Percentiles rank a stretch among this genome's conserved stretches.
phyloP scores from a whole-genome alignment of 371 early-diverging fungal genomes.

The Rhizopus sp. region DNA sequence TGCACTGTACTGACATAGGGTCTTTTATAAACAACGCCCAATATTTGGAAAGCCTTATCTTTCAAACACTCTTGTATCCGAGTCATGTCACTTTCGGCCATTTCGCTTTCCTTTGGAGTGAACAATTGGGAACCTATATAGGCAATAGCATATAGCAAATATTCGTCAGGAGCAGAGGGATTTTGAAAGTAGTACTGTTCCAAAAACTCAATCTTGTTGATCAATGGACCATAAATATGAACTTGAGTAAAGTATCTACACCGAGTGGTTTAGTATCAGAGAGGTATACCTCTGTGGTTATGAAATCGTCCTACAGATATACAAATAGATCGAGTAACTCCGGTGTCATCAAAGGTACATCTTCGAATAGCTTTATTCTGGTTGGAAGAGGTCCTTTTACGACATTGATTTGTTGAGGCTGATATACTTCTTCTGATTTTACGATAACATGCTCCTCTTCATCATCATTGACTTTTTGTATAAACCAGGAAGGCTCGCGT shows the following conservation, averaged over 20 bases:
- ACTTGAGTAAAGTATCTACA: slow-evolving; percentile 42
- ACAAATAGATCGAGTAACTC: slow-evolving; percentile 34
- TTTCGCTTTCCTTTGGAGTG: slow-evolving; percentile 15
- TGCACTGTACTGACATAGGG: slow-evolving; percentile 46
- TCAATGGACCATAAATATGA: slow-evolving; percentile 32
- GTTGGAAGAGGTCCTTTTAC: slow-evolving; percentile 1
- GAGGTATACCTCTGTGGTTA: not conserved
- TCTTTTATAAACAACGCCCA: slow-evolving; percentile 27
- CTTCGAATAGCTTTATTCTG: slow-evolving; percentile 24
- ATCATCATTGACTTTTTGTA: slow-evolving; percentile 44
- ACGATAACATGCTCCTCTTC: slow-evolving; percentile 43
- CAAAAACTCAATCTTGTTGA: slow-evolving; percentile 43
- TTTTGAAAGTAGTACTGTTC: slow-evolving; percentile 43
- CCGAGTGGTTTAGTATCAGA: no score
- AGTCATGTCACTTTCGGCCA: slow-evolving; percentile 8
- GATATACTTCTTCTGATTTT: slow-evolving; percentile 25
- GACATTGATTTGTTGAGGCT: not conserved
- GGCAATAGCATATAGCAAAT: slow-evolving; percentile 34
- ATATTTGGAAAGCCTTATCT: slow-evolving; percentile 23
- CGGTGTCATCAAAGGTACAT: slow-evolving; percentile 29
- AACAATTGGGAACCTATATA: slow-evolving; percentile 22
- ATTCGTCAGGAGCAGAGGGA: slow-evolving; percentile 36
- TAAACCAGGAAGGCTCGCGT: slow-evolving; percentile 27
- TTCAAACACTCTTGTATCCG: slow-evolving; percentile 9
- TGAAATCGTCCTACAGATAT: slow-evolving; percentile 25